Evolutionary conservation across 495 filamentous ascomycete genomes (phyloP), one percentile per base, ranked within the genome.

Genomic region (Hypomontagnella submonticulosa): DNA sequence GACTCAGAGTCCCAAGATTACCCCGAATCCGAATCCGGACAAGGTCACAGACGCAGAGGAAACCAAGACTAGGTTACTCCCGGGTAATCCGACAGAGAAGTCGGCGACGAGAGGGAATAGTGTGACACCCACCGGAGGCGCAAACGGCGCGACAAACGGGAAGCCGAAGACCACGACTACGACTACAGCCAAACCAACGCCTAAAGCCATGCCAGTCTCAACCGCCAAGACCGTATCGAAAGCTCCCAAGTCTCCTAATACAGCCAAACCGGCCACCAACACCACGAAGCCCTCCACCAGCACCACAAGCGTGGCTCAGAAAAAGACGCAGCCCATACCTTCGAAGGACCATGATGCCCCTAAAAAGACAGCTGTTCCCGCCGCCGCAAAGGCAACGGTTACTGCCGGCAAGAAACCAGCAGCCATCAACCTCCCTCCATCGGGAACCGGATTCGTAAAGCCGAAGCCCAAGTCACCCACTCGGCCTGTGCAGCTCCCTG

Each of bases 401-500:
- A 49, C 70, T 4, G 23, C 67, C 51, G 36, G 11, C 32, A 79
- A 77, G 67, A 80, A 72, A 40, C 74, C 79, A 37, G 62, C 71
- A 1, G 57, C 76, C 7, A 61, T 78, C 19, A 65, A 77, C 15
- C 63, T 71, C 7, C 74, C 74, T 3, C 68, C 78, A 10, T 66
- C 76, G 1, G 54, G 69, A 42, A 75, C 73, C 53, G 78, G 76
- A n/a, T 80, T 81, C 65, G 74, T 76, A 32, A 91, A 89, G 69
- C 81, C 87, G 16, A 83, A 81, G 66, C 73, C 84, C 12, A 89
- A 84, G 63, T 91, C 90, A 13, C 88, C 89, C 1, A 89, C 88
- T 5, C 83, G 81, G 47, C 83, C 89, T 12, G 76, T 85, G 65
- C 86, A 85, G 54, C 77, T 89, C 30, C 85, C 89, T 27, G 70